These are phyloP conservation scores for Mesembryanthemum crystallinum DNA, from an alignment of 148 eudicot genomes.

Conservation along the genomic window DNA sequence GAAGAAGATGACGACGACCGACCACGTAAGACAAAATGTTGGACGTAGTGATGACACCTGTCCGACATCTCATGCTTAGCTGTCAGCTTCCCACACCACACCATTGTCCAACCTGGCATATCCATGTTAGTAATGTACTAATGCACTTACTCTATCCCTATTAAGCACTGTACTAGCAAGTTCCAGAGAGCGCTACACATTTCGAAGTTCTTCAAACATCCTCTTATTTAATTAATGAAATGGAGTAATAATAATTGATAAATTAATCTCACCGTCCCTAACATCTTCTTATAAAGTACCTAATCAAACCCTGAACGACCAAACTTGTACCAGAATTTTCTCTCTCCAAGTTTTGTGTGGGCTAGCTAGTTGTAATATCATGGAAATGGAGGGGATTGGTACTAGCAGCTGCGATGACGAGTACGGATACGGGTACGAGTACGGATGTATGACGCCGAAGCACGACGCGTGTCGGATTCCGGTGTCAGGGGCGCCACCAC, in stretches of 20 bases:
- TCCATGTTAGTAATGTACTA: too few species aligned
- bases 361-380: too few species aligned
- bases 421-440: neutral
- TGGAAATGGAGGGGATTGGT: neutral
- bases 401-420: neutral
- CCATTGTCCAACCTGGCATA: too few species aligned
- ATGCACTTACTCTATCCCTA: too few species aligned
- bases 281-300: too few species aligned
- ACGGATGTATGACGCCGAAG: slow-evolving; percentile 35
- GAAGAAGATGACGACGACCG: too few species aligned
- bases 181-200: slow-evolving; percentile 24
- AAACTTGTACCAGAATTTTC: neutral
- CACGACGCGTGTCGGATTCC: slow-evolving; percentile 25
- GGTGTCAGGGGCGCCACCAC: slow-evolving; percentile 33
- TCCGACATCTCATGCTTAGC: slow-evolving; percentile 13
- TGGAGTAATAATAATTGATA: too few species aligned
- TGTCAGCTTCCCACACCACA: slow-evolving; percentile 16
- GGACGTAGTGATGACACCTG: slow-evolving; percentile 5
- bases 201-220: neutral
- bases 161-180: neutral
- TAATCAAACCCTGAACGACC: too few species aligned
- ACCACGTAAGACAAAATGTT: neutral
- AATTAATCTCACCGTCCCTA: too few species aligned
- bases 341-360: neutral
- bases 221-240: too few species aligned